phyloP scores from a whole-genome alignment of 768 basidiomycete species.

The Panellus pusillus region DNA sequence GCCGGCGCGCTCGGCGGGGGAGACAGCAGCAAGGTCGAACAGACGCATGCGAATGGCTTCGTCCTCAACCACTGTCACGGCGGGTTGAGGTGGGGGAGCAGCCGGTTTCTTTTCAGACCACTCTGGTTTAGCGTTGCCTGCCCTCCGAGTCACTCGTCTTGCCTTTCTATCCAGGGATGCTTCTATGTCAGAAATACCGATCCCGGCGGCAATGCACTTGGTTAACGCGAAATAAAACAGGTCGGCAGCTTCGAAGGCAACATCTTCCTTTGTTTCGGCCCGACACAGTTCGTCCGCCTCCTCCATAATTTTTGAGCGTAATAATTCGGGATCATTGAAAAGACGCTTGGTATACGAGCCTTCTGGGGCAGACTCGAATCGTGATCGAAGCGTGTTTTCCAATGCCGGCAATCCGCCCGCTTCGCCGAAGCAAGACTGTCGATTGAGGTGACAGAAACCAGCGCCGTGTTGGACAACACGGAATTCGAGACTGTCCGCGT shows the following conservation, averaged over 20 bases:
- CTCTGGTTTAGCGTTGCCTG: constrained; percentile 91
- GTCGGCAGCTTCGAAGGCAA: constrained; percentile 96
- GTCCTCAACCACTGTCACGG: constrained; percentile 28
- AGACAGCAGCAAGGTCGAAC: constrained; percentile 51
- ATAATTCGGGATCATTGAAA: constrained; percentile 78
- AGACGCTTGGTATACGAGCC: constrained; percentile 91
- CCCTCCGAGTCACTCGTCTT: constrained; percentile 78
- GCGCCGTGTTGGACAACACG: constrained; percentile 84
- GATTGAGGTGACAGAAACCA: constrained; percentile 92
- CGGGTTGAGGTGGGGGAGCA: constrained; percentile 22
- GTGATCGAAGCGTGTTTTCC: constrained; percentile 72
- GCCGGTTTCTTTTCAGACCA: constrained; percentile 44
- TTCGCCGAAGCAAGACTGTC: constrained; percentile 87
- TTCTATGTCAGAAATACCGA: constrained; percentile 82
- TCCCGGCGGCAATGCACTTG: constrained; percentile 81
- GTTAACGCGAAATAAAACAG: constrained; percentile 89
- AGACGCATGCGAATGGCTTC: constrained; percentile 77
- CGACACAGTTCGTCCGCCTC: constrained; percentile 96
- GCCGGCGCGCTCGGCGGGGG: constrained; percentile 54
- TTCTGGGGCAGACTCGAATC: constrained; percentile 75
- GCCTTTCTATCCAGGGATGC: constrained; percentile 82
- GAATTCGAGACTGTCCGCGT: constrained; percentile 90
- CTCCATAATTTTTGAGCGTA: constrained; percentile 94
- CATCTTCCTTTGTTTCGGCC: constrained; percentile 73
- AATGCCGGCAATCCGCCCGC: constrained; percentile 77